Conservation (phyloP, 768 basidiomycete genomes). For the Suillus variegatus region DNA sequence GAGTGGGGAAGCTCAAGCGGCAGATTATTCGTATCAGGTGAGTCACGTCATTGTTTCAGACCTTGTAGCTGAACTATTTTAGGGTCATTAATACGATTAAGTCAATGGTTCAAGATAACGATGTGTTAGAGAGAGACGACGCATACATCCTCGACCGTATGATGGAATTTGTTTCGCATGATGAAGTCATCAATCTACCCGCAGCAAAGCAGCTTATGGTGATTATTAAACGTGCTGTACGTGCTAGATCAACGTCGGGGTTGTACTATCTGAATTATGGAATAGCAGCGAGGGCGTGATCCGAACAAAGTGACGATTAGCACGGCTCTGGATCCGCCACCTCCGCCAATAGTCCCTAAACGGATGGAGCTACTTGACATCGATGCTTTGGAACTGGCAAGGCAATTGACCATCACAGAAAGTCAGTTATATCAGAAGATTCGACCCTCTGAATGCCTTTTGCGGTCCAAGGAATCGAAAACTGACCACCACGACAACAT, state of each 20-base stretch:
- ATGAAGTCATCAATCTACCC: slow-evolving; percentile 39
- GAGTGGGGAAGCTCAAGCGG: slow-evolving; percentile 63
- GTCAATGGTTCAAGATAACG: slow-evolving; percentile 56
- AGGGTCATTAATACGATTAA: slow-evolving; percentile 70
- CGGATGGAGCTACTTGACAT: slow-evolving; percentile 60
- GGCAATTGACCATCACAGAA: slow-evolving; percentile 70
- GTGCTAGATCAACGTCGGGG: slow-evolving; percentile 19
- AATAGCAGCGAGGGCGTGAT: slow-evolving; percentile 33
- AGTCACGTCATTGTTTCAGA: slow-evolving; percentile 18
- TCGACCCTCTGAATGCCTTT: slow-evolving; percentile 59
- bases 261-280: slow-evolving; percentile 7
- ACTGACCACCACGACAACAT: slow-evolving; percentile 51
- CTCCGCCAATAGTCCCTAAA: slow-evolving; percentile 48
- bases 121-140: slow-evolving; percentile 58
- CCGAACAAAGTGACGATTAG: slow-evolving; percentile 36
- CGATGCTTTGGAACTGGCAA: slow-evolving; percentile 63
- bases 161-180: slow-evolving; percentile 49
- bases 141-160: slow-evolving; percentile 52
- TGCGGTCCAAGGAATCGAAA: slow-evolving; percentile 50
- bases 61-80: background rate
- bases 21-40: slow-evolving; percentile 60
- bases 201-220: slow-evolving; percentile 52
- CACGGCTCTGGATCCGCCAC: slow-evolving; percentile 41
- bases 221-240: slow-evolving; percentile 52
- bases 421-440: slow-evolving; percentile 60